phyloP scores from a whole-genome alignment of 2,329 filamentous ascomycete species.

The Biscogniauxia sp. region DNA sequence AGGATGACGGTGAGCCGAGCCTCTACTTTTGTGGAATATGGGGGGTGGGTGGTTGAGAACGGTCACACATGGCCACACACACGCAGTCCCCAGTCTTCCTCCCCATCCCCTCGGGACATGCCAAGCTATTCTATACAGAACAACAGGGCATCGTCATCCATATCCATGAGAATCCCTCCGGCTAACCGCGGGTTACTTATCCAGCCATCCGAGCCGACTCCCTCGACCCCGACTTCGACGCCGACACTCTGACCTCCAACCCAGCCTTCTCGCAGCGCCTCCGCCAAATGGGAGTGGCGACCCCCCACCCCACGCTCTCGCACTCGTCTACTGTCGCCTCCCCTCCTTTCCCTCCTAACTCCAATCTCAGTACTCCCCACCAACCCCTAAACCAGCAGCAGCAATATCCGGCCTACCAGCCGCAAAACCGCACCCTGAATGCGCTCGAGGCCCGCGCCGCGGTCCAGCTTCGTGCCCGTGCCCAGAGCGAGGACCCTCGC shows the following conservation, averaged over 20 bases:
- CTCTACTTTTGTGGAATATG: neutral
- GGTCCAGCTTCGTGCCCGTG: slow-evolving; percentile 43
- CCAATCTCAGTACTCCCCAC: slow-evolving; percentile 1
- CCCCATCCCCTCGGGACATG: slow-evolving; percentile 5
- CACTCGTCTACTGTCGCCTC: slow-evolving; percentile 45
- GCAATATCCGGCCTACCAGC: slow-evolving; percentile 19
- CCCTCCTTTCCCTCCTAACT: slow-evolving; percentile 11
- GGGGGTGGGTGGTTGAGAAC: too few relatives aligned
- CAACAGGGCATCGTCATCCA: neutral
- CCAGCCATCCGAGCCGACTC: slow-evolving; percentile 41
- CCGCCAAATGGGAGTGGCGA: slow-evolving; percentile 52
- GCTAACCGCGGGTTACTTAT: neutral
- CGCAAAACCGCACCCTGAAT: slow-evolving; percentile 45
- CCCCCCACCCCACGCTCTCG: slow-evolving; percentile 53
- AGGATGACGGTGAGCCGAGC: slow-evolving; percentile 33
- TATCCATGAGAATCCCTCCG: neutral
- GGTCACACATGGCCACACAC: neutral
- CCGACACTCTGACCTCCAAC: slow-evolving; percentile 28
- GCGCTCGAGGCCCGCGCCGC: slow-evolving; percentile 48
- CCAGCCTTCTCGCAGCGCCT: slow-evolving; percentile 51
- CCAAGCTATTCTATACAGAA: too few relatives aligned
- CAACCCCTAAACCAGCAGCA: slow-evolving; percentile 4
- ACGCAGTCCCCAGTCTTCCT: neutral
- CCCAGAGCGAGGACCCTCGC: slow-evolving; percentile 43
- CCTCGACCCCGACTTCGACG: slow-evolving; percentile 39